Conservation (phyloP, 176 grass and related monocot genomes). For the Tillandsia fasciculata region DNA sequence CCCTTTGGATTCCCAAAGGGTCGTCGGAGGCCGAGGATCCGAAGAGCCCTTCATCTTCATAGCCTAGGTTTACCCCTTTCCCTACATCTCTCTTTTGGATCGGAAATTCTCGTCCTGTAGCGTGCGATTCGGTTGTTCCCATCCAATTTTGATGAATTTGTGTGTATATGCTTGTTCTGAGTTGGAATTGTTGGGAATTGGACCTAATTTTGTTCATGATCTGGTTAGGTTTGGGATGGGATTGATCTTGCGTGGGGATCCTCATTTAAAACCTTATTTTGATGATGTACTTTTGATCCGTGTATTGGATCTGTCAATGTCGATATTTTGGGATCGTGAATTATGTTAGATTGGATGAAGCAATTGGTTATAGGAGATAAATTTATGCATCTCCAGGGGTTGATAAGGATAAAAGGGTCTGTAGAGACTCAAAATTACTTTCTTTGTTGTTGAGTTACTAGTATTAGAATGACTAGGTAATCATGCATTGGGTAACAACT, state of each 20-base stretch:
- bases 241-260: neutral
- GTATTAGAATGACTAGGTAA: no score
- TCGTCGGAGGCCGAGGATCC: neutral
- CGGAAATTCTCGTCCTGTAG: neutral
- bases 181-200: neutral
- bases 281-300: neutral
- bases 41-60: neutral
- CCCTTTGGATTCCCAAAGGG: neutral
- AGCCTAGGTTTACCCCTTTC: neutral
- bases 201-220: neutral
- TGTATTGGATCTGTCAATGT: neutral
- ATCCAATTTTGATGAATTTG: neutral
- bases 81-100: neutral
- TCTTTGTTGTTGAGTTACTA: no score
- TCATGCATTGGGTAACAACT: no score
- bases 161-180: neutral
- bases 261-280: neutral
- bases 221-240: neutral
- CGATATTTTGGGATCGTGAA: neutral
- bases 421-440: no score
- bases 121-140: neutral
- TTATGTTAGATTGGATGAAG: no score
- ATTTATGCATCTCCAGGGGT: no score
- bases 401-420: no score
- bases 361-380: no score